A percentile compares a stretch with the other conserved stretches of the same genome.
Conservation (phyloP, 1,284 basidiomycete genomes). For the Ustilago tritici region DNA sequence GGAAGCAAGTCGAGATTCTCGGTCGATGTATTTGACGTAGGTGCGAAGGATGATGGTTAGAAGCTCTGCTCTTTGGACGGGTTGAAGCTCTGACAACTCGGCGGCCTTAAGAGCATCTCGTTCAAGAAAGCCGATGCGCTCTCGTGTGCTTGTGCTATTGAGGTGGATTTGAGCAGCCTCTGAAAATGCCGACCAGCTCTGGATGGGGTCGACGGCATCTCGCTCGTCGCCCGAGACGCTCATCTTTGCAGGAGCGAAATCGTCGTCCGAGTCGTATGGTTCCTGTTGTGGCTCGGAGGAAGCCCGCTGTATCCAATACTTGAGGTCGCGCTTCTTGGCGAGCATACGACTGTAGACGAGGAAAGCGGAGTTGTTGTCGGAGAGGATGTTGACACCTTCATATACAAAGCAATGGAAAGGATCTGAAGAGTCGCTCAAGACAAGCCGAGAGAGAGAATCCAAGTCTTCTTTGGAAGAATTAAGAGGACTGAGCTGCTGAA, state of each 20-base stretch:
- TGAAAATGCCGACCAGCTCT: constrained; percentile 57
- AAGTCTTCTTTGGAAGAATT: not conserved
- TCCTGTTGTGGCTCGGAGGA: constrained; percentile 37
- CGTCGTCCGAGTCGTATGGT: constrained; percentile 66
- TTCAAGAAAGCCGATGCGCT: constrained; percentile 50
- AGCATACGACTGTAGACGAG: constrained; percentile 30
- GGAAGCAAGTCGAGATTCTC: constrained; percentile 78
- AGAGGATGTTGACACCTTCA: not conserved
- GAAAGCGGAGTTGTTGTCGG: too few species aligned
- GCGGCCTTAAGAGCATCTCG: constrained; percentile 40
- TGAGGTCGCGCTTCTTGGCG: constrained; percentile 52
- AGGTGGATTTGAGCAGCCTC: constrained; percentile 38
- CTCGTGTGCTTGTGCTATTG: constrained; percentile 41
- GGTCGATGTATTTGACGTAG: constrained; percentile 81
- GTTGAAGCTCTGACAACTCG: constrained; percentile 71
- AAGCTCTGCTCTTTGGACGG: constrained; percentile 78
- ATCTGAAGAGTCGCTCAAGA: not conserved
- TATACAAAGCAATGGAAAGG: not conserved
- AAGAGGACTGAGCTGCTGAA: too few species aligned
- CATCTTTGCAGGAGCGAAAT: constrained; percentile 55
- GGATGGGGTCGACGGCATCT: constrained; percentile 28
- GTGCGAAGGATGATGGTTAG: constrained; percentile 80
- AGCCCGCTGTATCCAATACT: constrained; percentile 46
- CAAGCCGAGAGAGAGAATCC: not conserved
- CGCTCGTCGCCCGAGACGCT: constrained; percentile 38